These are phyloP conservation scores for Epichloe typhina DNA, from an alignment of 2,329 filamentous ascomycete genomes.

Conservation along the genomic window DNA sequence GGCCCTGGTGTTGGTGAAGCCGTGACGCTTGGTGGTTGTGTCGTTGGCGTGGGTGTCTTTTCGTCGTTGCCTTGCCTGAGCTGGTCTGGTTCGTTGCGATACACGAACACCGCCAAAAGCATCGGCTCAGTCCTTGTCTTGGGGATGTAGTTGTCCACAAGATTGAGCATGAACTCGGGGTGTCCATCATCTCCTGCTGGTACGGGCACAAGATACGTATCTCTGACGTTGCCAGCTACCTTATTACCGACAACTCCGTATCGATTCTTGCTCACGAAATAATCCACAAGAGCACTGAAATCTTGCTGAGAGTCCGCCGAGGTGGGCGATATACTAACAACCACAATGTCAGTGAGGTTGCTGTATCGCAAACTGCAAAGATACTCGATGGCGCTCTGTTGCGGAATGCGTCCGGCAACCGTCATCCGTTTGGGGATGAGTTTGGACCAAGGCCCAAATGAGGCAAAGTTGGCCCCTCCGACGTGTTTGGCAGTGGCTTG, in stretches of 20 bases:
- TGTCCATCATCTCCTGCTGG: constrained; percentile 56
- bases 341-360: constrained; percentile 68
- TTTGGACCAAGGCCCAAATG: constrained; percentile 55
- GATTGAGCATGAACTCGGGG: constrained; percentile 76
- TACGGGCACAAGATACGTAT: constrained; percentile 84
- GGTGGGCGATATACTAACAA: constrained; percentile 57
- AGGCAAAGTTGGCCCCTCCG: constrained; percentile 64
- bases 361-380: constrained; percentile 78
- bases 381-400: constrained; percentile 77
- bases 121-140: constrained; percentile 58
- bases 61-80: constrained; percentile 16
- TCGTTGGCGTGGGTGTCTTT: constrained; percentile 2
- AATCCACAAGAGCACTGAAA: constrained; percentile 71
- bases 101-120: constrained; percentile 74
- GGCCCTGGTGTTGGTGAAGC: constrained; percentile 22
- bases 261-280: constrained; percentile 68
- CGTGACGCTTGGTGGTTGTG: constrained; percentile 8
- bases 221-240: constrained; percentile 61
- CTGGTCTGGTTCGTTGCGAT: constrained; percentile 45
- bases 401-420: constrained; percentile 69
- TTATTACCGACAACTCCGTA: constrained; percentile 83
- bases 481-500: constrained; percentile 67
- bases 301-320: constrained; percentile 45
- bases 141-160: constrained; percentile 74
- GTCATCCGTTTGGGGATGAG: constrained; percentile 58